Percentiles rank a stretch among this genome's conserved stretches.
Evolutionary conservation across 495 filamentous ascomycete genomes (phyloP).

Genomic region (Pseudotulostoma volvatum): DNA sequence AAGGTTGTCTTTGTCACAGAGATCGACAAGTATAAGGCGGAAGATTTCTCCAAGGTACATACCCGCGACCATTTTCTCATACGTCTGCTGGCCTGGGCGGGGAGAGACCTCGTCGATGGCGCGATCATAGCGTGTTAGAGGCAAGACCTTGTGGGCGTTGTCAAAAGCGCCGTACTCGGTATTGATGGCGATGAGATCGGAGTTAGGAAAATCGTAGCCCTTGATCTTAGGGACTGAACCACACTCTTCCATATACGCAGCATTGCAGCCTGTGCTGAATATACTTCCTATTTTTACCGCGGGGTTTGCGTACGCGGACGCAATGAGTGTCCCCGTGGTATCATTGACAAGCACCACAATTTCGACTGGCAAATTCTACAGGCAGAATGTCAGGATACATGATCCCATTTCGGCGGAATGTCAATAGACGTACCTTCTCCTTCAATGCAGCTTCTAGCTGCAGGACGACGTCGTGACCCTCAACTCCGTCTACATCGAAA

Average conservation of each 20-base stretch:
- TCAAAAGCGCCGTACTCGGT: constrained; percentile 97
- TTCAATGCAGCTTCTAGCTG: constrained; percentile 67
- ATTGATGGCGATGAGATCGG: constrained; percentile 82
- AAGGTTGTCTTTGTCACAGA: constrained; percentile 17
- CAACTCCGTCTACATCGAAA: constrained; percentile 81
- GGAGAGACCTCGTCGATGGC: constrained; percentile 25
- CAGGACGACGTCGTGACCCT: constrained; percentile 78
- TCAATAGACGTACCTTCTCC: constrained; percentile 39
- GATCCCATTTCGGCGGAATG: neutral
- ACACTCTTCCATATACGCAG: constrained; percentile 84
- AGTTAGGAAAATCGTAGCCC: constrained; percentile 61
- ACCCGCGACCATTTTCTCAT: constrained; percentile 34
- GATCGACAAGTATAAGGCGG: constrained; percentile 22
- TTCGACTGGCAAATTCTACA: constrained; percentile 62
- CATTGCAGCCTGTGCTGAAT: constrained; percentile 92
- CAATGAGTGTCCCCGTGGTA: constrained; percentile 86
- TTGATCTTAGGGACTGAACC: constrained; percentile 74
- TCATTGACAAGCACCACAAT: constrained; percentile 85
- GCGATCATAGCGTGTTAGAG: constrained; percentile 39
- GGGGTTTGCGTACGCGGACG: constrained; percentile 73
- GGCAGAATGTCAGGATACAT: constrained; percentile 2
- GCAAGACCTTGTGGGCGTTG: constrained; percentile 72
- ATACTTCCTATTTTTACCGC: constrained; percentile 83
- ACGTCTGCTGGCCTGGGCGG: constrained; percentile 28
- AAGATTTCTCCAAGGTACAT: constrained; percentile 33